Evolutionary conservation across 257 asterid species (phyloP), one percentile per base, ranked within the genome.

Genomic region (Plantago ovata): DNA sequence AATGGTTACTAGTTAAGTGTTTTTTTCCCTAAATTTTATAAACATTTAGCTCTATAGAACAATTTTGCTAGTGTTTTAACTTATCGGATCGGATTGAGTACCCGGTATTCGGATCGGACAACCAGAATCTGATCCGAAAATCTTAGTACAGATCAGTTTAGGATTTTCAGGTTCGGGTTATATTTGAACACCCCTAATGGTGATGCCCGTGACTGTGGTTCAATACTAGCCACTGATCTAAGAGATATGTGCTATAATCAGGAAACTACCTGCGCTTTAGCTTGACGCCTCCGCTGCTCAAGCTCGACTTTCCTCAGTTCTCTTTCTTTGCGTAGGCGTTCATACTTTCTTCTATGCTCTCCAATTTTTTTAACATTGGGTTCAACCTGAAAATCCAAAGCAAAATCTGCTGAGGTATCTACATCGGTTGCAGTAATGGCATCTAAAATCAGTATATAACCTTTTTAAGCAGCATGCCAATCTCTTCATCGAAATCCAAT

Each of bases 401-500:
- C 51, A 61, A 9, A 40, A 54, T 38, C 36, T 28, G 36, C 32
- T 54, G 39, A 53, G 51, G 51, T 51, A 32, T 53, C 65, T 58
- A 28, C 36, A 28, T 6, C 36, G 7, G 36, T 28, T 28, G 36
- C 36, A 28, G 36, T 28, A 0, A 53, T n/a, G 42, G 10, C 28
- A 21, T 12, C 11, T 23, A 53, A 33, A n/a, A 18, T 22, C 0
- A 40, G 64, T 1, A 13, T 58, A 43, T 60, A 61, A 84, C 96
- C 79, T 81, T 87, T 69, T 79, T 87, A 43, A 84, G 81, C 60
- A 66, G 42, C 64, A 39, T 58, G 13, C 67, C 71, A 44, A 84
- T 83, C 75, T 91, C 95, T 69, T 85, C 94, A 48, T 87, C 96
- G 39, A 65, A 77, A 70, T 83, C 96, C 69, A 91, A 60, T 10